These are phyloP conservation scores for Neurospora sp. DNA, from an alignment of 2,329 filamentous ascomycete species.

Conservation along the genomic window DNA sequence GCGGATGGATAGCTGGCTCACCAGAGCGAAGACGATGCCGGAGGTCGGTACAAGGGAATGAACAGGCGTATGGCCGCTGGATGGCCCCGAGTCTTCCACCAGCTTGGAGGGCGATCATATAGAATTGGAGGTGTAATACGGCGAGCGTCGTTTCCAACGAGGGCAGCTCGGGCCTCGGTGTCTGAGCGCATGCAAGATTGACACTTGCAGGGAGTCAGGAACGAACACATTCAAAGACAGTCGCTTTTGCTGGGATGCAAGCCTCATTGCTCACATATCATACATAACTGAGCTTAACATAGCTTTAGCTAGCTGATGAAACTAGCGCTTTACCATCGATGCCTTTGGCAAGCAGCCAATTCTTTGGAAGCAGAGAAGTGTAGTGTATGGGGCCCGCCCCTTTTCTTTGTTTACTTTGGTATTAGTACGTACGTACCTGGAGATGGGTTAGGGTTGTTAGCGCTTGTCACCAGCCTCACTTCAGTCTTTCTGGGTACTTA, in stretches of 20 bases:
- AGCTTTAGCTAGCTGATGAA: background rate
- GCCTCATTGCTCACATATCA: background rate
- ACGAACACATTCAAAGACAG: background rate
- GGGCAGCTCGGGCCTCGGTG: background rate
- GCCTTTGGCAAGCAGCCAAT: background rate
- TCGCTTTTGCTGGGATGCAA: background rate
- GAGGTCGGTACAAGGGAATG: background rate
- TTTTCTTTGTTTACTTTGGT: background rate
- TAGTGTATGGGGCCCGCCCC: background rate
- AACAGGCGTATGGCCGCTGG: background rate
- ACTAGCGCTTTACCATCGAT: background rate
- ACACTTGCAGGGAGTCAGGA: background rate
- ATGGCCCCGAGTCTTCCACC: background rate
- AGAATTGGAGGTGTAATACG: background rate
- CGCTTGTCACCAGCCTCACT: background rate
- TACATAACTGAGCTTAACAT: background rate
- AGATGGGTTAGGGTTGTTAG: background rate
- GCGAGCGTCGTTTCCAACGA: too few relatives aligned
- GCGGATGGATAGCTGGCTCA: too few relatives aligned
- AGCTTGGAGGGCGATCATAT: background rate
- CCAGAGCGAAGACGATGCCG: background rate
- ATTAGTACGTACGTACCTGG: background rate
- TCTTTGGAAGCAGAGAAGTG: background rate
- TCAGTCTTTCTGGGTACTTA: background rate
- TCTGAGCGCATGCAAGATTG: background rate